Base-by-base conservation (phyloP, 306 rosid genomes). In the Gillenia trifoliata region DNA sequence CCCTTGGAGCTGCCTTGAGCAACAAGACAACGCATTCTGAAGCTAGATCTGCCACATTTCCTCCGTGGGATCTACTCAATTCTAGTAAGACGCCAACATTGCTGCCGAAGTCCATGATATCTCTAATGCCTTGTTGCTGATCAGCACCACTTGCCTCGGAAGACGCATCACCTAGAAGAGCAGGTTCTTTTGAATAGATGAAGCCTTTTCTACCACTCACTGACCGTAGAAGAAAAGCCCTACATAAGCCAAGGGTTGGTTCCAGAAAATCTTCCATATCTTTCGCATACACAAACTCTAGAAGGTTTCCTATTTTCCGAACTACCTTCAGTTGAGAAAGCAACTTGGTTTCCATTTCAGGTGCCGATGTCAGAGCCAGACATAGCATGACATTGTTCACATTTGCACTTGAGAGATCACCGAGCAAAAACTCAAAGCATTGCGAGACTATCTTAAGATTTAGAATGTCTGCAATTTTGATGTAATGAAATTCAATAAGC, bases 341-440 rank as follows among this genome's bases (percentile, higher is more conserved):
- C 74, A 94, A 80, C 81, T 91, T 92, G 78, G 97, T 81, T 74
- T 94, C 97, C 97, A 94, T 86, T 79, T 94, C 99, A 19, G 95
- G 91, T 83, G 99, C 97, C 70, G 96, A 87, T 70, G 92, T 88
- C 73, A 94, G 78, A 75, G 99, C 96, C 75, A 94, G 85, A 80
- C 97, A 94, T 71, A 94, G 86, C 85, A 90, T 81, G 50, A 94
- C 92, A 74, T 86, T 92, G 60, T 86, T 94, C 68, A 92, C 96
- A 83, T 87, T 94, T 71, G 95, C 96, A 80, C 85, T 88, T 74
- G 96, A 90, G 73, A 92, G 88, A 89, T 94, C 96, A n/a, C 96
- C 96, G 22, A 90, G 92, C 89, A 94, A 87, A 80, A 94, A 94
- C 88, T 94, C 93, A 72, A 92, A 94, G 87, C 99, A 92, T 72